Evolutionary conservation across 2,329 filamentous ascomycete species (phyloP).

Genomic region (Sporothrix sp.): DNA sequence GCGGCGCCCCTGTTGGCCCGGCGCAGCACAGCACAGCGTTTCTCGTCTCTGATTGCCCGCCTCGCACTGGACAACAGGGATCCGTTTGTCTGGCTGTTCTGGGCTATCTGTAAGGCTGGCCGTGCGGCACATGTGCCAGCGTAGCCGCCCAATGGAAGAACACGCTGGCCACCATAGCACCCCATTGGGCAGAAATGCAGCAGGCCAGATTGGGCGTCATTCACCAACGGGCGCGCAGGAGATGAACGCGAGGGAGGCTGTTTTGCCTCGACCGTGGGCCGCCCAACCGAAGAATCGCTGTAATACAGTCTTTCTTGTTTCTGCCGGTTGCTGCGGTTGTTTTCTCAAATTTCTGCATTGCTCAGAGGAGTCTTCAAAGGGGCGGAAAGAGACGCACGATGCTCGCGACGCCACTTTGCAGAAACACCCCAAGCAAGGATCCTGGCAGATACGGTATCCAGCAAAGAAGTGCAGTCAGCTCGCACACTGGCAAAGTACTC

Average conservation of each 20-base stretch:
- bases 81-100: not conserved
- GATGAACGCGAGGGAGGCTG: not conserved
- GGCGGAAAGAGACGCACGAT: too few species aligned
- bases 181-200: conserved; percentile 19
- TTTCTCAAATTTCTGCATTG: too few species aligned
- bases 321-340: not conserved
- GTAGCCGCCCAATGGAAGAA: conserved; percentile 10
- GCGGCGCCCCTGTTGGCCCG: not conserved
- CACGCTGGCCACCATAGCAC: conserved; percentile 1
- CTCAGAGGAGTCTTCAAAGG: too few species aligned
- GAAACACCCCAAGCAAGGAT: too few species aligned
- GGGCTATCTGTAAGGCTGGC: conserved; percentile 15
- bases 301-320: not conserved
- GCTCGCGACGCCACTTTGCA: too few species aligned
- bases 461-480: too few species aligned
- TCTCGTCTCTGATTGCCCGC: conserved; percentile 17
- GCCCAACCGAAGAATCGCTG: not conserved
- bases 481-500: not conserved
- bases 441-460: too few species aligned
- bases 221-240: conserved; percentile 1
- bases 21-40: not conserved
- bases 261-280: not conserved
- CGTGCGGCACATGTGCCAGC: not conserved
- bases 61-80: not conserved
- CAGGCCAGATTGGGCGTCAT: conserved; percentile 11